Base-by-base conservation (phyloP, 108 stramenopile genomes). In the Epipyxis sp. region DNA sequence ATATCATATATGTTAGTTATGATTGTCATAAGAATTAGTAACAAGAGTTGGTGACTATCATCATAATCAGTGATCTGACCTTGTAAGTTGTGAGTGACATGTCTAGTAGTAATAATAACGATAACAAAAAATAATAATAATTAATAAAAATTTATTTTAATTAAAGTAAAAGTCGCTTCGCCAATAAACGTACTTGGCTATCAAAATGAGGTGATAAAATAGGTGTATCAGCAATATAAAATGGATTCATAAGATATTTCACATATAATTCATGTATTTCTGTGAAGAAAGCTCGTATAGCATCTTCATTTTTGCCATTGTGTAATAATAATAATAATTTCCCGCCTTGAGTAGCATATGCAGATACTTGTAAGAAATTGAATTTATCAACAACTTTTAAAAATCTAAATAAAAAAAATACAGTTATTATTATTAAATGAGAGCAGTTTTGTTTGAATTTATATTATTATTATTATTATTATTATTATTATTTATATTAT, bases 281-380 rank as follows among this genome's bases (percentile, higher is more conserved):
- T 6, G 34, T 3, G 46, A 74, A 54, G 71, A 74, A 74, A 6
- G 46, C 32, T 10, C 71, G 71, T 10, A 74, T 42, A 42, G 71
- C 71, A 32, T 74, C 71, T 39, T 74, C 71, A 39, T 42, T 74
- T 32, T 57, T 74, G 44, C 71, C 71, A 32, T 10, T 27, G 34
- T 74, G 71, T 10, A 74, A 42, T 20, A 74, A 25, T 42, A 74
- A 42, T 27, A 74, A 57, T 3, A 54, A 6, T 74, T 54, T 57
- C 71, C 71, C 71, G 20, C 71, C 71, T 54, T 46, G 71, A 27
- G 71, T 34, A 39, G 20, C 44, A 57, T 74, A 74, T 39, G 71
- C 71, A 39, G 71, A 74, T 13, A 74, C 34, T 10, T 37, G 27
- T 32, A 74, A 35, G 13, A 43, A 20, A 42, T 74, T 74, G 35